Evolutionary conservation across 192 early-diverging fungal genomes (phyloP).

Genomic region (Gaertneriomyces semiglobifer): DNA sequence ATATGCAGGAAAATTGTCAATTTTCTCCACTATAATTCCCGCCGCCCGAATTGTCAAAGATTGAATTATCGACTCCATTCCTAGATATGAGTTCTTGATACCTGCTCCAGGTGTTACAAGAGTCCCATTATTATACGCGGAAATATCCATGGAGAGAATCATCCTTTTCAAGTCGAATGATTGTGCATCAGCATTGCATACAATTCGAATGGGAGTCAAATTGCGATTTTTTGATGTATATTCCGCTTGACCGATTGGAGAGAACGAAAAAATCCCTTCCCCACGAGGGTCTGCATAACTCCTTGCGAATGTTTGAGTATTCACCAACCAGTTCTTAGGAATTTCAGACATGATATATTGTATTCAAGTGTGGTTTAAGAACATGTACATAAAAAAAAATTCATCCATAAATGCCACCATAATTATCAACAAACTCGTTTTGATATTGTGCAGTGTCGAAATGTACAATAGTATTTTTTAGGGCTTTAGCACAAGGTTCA

Average conservation of each 20-base stretch:
- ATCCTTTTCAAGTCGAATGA: conserved; percentile 6
- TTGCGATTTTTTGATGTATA: conserved; percentile 4
- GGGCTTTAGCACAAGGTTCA: too few species aligned
- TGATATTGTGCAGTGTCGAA: neutral
- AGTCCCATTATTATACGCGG: neutral
- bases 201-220: conserved; percentile 8
- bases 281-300: neutral
- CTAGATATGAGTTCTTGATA: too few species aligned
- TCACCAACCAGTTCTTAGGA: conserved; percentile 7
- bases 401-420: conserved; percentile 1
- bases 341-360: neutral
- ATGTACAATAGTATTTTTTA: too few species aligned
- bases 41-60: neutral
- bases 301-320: conserved; percentile 2
- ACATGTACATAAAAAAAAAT: conserved; percentile 8
- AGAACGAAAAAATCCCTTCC: neutral
- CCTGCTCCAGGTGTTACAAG: too few species aligned
- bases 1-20: conserved; percentile 4
- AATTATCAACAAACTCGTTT: neutral
- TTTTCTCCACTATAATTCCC: conserved; percentile 1
- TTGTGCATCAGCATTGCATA: neutral
- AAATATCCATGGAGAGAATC: conserved; percentile 4
- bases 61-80: conserved; percentile 9
- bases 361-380: too few species aligned
- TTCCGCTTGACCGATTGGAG: neutral